Base-by-base conservation (phyloP, 129 eudicot species). In the Sambucus nigra region DNA sequence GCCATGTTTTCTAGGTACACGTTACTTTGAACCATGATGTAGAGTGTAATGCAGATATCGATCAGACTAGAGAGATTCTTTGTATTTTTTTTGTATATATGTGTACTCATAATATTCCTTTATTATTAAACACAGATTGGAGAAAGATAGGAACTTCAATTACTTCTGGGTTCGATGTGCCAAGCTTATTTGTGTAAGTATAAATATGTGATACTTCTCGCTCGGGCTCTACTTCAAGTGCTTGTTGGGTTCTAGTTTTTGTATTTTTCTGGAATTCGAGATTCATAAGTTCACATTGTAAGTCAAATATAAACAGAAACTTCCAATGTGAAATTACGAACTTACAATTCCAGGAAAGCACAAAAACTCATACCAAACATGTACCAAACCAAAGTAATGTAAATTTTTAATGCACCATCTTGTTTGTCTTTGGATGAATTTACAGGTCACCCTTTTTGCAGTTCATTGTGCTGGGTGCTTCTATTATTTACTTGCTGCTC, bases 111-210 rank as follows among this genome's bases (percentile, higher is more conserved):
- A 14, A 14, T 25, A 1, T 11, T 17, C 53, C 23, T 63, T 71
- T 57, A 35, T 72, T 48, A 33, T 20, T 61, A 53, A 42, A 42
- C 53, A 49, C 78, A 88, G 97, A 60, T 64, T 84, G 82, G 98
- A 89, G 88, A 89, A 89, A 76, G 98, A 89, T 69, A 73, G 81
- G 72, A 78, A 81, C 59, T 89, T 81, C 69, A 89, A 89, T 78
- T 89, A 89, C 87, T 89, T 81, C 53, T 78, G 93, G 83, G 95
- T 89, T 60, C 80, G 98, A 63, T 84, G 95, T 68, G 83, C 80
- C 25, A 89, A 81, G 75, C 98, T 89, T 70, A 60, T 84, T 59
- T 84, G 80, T 73, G 98, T 89, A 81, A 73, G 97, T 73, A 45
- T 35, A 19, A 1, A 17, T 27, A 21, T 22, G n/a, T n/a, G n/a